Conservation (phyloP, 805 yeast genomes). For the Nakazawaea wickerhamii region DNA sequence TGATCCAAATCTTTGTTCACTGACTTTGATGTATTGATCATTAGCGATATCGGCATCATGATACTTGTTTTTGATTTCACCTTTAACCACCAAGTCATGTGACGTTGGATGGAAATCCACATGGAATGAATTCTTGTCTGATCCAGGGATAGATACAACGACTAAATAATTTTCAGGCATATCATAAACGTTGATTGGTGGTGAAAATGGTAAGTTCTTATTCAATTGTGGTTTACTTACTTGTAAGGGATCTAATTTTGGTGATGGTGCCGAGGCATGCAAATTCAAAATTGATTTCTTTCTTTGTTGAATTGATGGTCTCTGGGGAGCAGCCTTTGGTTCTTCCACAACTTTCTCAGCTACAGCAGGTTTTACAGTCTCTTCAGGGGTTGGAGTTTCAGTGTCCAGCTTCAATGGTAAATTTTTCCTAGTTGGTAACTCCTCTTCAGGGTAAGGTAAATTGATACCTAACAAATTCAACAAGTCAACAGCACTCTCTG, state of each 20-base stretch:
- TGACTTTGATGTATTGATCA: constrained; percentile 34
- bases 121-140: constrained; percentile 44
- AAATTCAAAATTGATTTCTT: constrained; percentile 15
- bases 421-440: constrained; percentile 10
- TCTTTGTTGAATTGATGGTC: not conserved
- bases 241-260: constrained; percentile 35
- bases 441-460: constrained; percentile 6
- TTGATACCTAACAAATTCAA: constrained; percentile 11
- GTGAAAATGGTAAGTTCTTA: constrained; percentile 45
- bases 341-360: not conserved
- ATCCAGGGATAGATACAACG: constrained; percentile 55
- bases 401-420: too few relatives aligned
- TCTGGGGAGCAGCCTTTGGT: not conserved
- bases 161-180: constrained; percentile 38
- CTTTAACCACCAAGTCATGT: constrained; percentile 47
- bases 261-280: constrained; percentile 25
- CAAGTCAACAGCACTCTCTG: constrained; percentile 10
- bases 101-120: constrained; percentile 57
- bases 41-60: constrained; percentile 24
- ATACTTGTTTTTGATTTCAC: constrained; percentile 36
- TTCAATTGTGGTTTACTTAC: constrained; percentile 40
- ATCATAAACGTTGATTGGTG: constrained; percentile 55
- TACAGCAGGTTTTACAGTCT: not conserved
- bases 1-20: constrained; percentile 52
- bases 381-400: not conserved